Conservation (phyloP, 176 grass and related monocot species). For the Sorghum bicolor region DNA sequence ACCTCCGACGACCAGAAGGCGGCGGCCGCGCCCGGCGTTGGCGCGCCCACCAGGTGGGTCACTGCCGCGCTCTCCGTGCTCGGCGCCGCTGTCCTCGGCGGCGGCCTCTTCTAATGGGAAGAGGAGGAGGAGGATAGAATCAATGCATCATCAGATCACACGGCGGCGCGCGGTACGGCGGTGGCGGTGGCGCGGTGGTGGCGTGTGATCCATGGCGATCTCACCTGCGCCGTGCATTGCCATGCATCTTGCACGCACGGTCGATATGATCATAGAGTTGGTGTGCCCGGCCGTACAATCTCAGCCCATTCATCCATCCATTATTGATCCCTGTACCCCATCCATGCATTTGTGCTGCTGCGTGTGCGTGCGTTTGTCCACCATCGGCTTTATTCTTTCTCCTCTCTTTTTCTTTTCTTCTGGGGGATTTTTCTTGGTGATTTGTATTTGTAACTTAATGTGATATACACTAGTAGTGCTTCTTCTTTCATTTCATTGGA, state of each 20-base stretch:
- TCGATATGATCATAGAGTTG: slow-evolving; percentile 11
- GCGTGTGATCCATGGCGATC: slow-evolving; percentile 1
- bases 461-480: slow-evolving; percentile 37
- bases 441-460: slow-evolving; percentile 43
- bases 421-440: not conserved
- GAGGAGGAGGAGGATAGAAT: not conserved
- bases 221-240: not conserved
- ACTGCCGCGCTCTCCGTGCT: slow-evolving; percentile 12
- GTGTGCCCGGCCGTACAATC: not conserved
- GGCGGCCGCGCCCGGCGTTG: not conserved
- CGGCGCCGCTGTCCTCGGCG: not conserved
- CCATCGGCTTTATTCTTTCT: slow-evolving; percentile 50
- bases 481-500: slow-evolving; percentile 17
- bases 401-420: not conserved
- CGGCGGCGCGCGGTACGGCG: not conserved
- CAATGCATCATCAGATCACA: not conserved
- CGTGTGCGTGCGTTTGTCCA: slow-evolving; percentile 18
- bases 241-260: not conserved
- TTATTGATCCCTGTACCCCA: slow-evolving; percentile 16
- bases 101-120: not conserved
- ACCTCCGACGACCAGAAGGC: slow-evolving; percentile 18
- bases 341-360: slow-evolving; percentile 26
- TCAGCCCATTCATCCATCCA: slow-evolving; percentile 7
- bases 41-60: slow-evolving; percentile 25
- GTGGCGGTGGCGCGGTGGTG: not conserved